A percentile compares a stretch with the other conserved stretches of the same genome.
Conservation (phyloP, 2,329 filamentous ascomycete species). For the Biscogniauxia mediterranea region DNA sequence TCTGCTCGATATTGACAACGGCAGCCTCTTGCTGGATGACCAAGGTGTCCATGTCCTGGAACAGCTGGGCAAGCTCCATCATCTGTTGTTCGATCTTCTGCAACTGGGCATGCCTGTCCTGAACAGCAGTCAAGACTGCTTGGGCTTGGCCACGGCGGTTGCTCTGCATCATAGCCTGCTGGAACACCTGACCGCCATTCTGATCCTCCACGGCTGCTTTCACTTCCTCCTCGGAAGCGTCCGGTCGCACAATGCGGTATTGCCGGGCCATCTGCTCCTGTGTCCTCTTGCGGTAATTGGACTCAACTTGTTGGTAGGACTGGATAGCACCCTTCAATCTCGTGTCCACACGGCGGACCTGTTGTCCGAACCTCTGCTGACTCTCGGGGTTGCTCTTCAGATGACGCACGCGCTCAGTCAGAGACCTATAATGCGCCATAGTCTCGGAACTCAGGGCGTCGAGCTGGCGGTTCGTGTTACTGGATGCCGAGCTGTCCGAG, state of each 20-base stretch:
- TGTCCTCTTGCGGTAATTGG: conserved; percentile 74
- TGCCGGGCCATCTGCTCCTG: conserved; percentile 84
- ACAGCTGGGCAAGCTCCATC: conserved; percentile 81
- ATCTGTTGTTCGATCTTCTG: conserved; percentile 91
- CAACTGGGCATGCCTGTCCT: conserved; percentile 80
- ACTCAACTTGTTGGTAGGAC: conserved; percentile 77
- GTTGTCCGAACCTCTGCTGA: conserved; percentile 70
- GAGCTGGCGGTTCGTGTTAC: conserved; percentile 65
- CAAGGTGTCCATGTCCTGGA: conserved; percentile 84
- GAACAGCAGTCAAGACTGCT: conserved; percentile 74
- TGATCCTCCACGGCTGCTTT: conserved; percentile 72
- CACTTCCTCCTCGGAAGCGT: conserved; percentile 77
- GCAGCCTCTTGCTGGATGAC: conserved; percentile 83
- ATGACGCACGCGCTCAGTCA: conserved; percentile 75
- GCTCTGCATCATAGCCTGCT: conserved; percentile 79
- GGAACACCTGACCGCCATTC: conserved; percentile 76
- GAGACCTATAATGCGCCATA: conserved; percentile 76
- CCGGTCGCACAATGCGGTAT: conserved; percentile 83
- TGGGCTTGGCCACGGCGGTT: conserved; percentile 79
- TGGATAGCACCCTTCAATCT: conserved; percentile 79
- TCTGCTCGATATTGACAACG: conserved; percentile 78
- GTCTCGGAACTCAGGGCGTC: conserved; percentile 74
- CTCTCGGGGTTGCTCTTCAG: conserved; percentile 82
- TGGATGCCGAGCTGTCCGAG: conserved; percentile 67
- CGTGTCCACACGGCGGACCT: conserved; percentile 78